Evolutionary conservation across 73 alveolate genomes (phyloP).

Genomic region (Durusdinium trenchii): DNA sequence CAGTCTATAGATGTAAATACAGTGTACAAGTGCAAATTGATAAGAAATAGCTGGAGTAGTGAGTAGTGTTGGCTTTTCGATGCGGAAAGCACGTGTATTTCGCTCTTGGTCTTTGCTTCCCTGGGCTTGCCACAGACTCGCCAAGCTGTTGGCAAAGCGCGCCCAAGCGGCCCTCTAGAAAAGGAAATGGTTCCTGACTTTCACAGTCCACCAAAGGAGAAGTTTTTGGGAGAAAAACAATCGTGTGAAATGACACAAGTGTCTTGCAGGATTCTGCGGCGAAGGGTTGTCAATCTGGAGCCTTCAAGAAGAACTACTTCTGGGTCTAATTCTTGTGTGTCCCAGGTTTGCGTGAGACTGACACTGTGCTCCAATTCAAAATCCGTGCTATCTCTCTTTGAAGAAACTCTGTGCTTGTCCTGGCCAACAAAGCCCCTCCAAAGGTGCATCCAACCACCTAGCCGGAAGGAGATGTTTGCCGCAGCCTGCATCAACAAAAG

Average conservation of each 20-base stretch:
- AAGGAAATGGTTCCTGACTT: conserved; percentile 49
- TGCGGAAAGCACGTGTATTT: background rate
- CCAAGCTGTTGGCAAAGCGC: conserved; percentile 91
- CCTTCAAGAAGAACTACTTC: too few relatives aligned
- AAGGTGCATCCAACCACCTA: conserved; percentile 65
- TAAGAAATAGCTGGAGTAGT: background rate
- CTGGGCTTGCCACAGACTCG: conserved; percentile 13
- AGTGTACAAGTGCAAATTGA: background rate
- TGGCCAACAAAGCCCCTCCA: conserved; percentile 74
- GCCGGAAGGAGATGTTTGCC: conserved; percentile 75
- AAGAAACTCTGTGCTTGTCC: too few relatives aligned
- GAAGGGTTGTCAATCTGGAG: too few relatives aligned
- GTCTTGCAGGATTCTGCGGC: too few relatives aligned
- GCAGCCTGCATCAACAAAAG: conserved; percentile 29
- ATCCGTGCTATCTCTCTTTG: too few relatives aligned
- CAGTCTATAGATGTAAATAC: background rate
- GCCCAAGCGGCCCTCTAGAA: conserved; percentile 45
- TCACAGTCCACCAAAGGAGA: background rate
- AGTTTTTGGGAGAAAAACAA: background rate
- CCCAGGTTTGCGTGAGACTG: too few relatives aligned
- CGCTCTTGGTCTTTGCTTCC: background rate
- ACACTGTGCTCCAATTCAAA: too few relatives aligned
- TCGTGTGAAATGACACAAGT: too few relatives aligned
- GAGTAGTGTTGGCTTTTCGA: background rate
- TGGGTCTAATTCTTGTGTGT: too few relatives aligned